These are phyloP conservation scores for Aurinia saxatilis DNA, from an alignment of 345 rosid species.

Conservation along the genomic window DNA sequence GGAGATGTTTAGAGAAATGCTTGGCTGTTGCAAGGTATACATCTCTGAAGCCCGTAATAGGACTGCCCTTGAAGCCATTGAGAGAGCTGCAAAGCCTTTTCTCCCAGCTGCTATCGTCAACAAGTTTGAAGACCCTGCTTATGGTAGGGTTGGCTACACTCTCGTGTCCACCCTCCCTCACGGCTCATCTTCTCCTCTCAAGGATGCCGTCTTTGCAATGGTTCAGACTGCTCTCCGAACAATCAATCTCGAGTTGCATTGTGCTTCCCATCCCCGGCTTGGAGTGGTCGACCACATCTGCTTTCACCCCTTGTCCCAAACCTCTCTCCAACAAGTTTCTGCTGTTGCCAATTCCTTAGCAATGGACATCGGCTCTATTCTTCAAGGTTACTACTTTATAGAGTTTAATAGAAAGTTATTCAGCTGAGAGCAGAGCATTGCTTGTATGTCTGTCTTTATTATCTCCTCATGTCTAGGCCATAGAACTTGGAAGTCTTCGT, in stretches of 20 bases:
- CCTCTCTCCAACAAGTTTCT: conserved; percentile 60
- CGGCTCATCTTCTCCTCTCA: conserved; percentile 37
- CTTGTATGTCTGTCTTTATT: no score
- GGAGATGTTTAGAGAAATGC: conserved; percentile 57
- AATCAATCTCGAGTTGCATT: conserved; percentile 55
- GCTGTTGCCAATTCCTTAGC: conserved; percentile 61
- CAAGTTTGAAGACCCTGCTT: conserved; percentile 72
- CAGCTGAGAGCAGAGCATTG: no score
- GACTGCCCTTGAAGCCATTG: conserved; percentile 59
- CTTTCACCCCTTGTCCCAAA: conserved; percentile 64
- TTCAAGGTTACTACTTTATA: conserved; percentile 47
- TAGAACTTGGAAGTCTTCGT: neutral
- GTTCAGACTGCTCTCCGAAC: conserved; percentile 67
- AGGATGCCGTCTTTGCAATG: conserved; percentile 60
- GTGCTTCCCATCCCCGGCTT: conserved; percentile 82
- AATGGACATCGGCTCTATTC: conserved; percentile 53
- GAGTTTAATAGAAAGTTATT: no score
- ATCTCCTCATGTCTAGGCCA: neutral
- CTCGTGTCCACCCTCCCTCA: conserved; percentile 48
- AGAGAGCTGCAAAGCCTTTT: conserved; percentile 56
- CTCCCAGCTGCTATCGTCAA: conserved; percentile 62
- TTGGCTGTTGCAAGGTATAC: conserved; percentile 82
- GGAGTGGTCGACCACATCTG: conserved; percentile 94
- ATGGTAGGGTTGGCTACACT: conserved; percentile 81
- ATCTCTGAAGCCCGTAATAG: conserved; percentile 72